These are phyloP conservation scores for Symbiotaphrina buchneri DNA, from an alignment of 495 filamentous ascomycete genomes.

Conservation along the genomic window DNA sequence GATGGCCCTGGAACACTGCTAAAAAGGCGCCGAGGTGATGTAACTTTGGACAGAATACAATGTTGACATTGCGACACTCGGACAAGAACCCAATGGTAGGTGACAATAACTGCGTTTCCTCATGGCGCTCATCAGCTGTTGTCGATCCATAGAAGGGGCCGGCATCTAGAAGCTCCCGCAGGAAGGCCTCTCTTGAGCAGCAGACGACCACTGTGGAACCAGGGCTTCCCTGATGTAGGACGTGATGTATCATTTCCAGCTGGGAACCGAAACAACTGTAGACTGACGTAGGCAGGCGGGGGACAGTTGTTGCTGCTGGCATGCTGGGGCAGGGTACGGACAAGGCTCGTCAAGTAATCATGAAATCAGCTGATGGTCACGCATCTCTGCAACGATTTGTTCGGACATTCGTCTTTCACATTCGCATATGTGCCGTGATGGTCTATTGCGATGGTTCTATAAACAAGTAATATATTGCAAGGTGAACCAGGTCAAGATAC, in stretches of 20 bases:
- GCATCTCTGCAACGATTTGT: too few species aligned
- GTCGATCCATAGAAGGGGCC: background rate
- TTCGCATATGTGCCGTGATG: too few species aligned
- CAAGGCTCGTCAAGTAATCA: too few species aligned
- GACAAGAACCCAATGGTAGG: constrained; percentile 48
- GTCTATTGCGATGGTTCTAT: too few species aligned
- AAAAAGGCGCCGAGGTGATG: constrained; percentile 60
- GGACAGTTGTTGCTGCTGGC: too few species aligned
- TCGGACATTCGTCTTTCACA: too few species aligned
- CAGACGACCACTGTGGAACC: constrained; percentile 50
- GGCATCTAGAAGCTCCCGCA: constrained; percentile 19
- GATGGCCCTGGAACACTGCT: constrained; percentile 18
- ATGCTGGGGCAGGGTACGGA: too few species aligned
- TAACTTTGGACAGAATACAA: constrained; percentile 51
- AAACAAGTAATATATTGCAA: too few species aligned
- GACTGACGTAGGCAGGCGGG: too few species aligned
- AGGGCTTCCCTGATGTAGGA: constrained; percentile 29
- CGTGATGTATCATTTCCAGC: constrained; percentile 28
- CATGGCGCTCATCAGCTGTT: background rate
- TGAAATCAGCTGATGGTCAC: too few species aligned
- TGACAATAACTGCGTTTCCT: constrained; percentile 13
- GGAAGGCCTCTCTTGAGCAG: constrained; percentile 36
- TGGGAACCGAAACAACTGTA: too few species aligned
- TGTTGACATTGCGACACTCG: constrained; percentile 36
- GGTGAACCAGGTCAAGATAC: background rate